Base-by-base conservation (phyloP, 768 basidiomycete genomes). In the Kwoniella sp. region DNA sequence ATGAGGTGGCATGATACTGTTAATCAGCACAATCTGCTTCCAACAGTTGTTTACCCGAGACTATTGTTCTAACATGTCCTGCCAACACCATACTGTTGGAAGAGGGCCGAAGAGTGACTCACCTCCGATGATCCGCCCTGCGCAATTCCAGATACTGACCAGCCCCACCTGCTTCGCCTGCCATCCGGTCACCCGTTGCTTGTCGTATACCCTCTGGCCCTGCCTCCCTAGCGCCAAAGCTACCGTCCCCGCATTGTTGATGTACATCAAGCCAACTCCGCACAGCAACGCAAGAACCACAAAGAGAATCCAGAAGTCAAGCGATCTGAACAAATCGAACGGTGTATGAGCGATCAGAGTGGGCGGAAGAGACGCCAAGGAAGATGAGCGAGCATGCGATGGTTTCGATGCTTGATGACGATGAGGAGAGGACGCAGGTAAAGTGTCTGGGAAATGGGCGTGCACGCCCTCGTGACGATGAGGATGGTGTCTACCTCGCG, bases 211-310 rank as follows among this genome's bases (percentile, higher is more conserved):
- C 45, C 70, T 29, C 52, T 87, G 84, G 7, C 85, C 85, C 60
- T 87, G 83, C 26, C 76, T 62, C 5, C 73, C 72, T 29, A 90
- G 82, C 0, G 84, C 88, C 73, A 90, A 86, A 0, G 91, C 84
- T 65, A 91, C 88, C 1, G 88, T 86, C 17, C 91, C 90, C n/a
- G 89, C 90, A 68, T 93, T 92, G 77, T 92, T 92, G 80, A 93
- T 92, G 73, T 88, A 91, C 88, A 90, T 90, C 41, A 91, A 62
- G 2, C 90, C 90, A 12, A 86, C 89, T 11, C 90, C 90, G 61
- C 86, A 86, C 69, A 90, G 80, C 28, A 89, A 80, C 0, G 84
- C 83, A 34, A 87, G 83, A 30, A 88, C 86, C 0, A 70, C 56
- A 59, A 85, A 86, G 22, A 90, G 70, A 17, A 89, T 72, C 85